Evolutionary conservation across 441 rosid genomes (phyloP).

Genomic region (Erodium trifolium): DNA sequence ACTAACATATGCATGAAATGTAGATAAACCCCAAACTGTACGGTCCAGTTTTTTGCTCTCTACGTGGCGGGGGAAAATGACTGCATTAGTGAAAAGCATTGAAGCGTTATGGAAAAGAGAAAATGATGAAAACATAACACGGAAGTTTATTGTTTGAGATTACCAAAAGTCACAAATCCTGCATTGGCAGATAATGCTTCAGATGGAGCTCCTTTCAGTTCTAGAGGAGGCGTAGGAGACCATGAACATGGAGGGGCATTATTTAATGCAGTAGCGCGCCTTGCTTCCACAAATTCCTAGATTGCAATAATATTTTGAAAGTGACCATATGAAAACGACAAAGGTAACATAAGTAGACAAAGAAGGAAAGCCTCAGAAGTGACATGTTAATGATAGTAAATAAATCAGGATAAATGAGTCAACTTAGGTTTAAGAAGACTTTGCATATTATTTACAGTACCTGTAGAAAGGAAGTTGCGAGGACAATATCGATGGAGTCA

Average conservation of each 20-base stretch:
- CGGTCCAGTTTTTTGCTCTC: slow-evolving; percentile 81
- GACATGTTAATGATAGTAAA: background rate
- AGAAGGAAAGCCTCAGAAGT: background rate
- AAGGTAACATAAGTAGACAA: background rate
- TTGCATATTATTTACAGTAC: slow-evolving; percentile 26
- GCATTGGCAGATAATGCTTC: slow-evolving; percentile 78
- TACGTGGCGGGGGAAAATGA: slow-evolving; percentile 76
- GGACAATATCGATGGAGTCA: slow-evolving; percentile 65
- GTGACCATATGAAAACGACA: background rate
- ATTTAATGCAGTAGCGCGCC: slow-evolving; percentile 69
- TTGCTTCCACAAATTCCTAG: slow-evolving; percentile 90
- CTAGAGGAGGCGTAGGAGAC: slow-evolving; percentile 69
- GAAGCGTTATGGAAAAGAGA: slow-evolving; percentile 13
- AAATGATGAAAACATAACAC: slow-evolving; percentile 10
- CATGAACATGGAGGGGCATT: slow-evolving; percentile 81
- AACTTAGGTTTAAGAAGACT: slow-evolving; percentile 3
- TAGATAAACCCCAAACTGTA: slow-evolving; percentile 77
- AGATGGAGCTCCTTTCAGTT: slow-evolving; percentile 59
- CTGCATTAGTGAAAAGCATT: slow-evolving; percentile 34
- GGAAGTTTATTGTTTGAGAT: slow-evolving; percentile 17
- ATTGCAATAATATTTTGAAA: slow-evolving; percentile 11
- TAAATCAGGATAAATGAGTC: background rate
- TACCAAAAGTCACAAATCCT: slow-evolving; percentile 93
- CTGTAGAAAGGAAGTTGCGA: slow-evolving; percentile 90
- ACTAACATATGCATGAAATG: slow-evolving; percentile 91